phyloP scores from a whole-genome alignment of 352 stramenopile genomes.

The Globisporangium okanoganense region DNA sequence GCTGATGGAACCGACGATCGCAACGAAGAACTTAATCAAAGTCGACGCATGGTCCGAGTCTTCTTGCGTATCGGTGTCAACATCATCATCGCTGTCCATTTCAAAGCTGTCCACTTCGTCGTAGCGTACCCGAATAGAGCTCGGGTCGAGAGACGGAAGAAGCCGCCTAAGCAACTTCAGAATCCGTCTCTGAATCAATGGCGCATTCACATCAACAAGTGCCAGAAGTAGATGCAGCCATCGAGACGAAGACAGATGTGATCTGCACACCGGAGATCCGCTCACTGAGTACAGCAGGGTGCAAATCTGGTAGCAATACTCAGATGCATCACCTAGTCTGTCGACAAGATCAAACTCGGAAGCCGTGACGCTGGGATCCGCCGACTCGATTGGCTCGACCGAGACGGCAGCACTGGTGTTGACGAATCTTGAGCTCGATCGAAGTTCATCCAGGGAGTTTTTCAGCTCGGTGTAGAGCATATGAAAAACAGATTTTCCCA shows the following conservation, averaged over 20 bases:
- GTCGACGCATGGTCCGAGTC: conserved; percentile 52
- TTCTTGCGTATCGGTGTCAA: conserved; percentile 48
- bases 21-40: conserved; percentile 77
- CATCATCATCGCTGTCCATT: conserved; percentile 82
- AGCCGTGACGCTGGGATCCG: conserved; percentile 30
- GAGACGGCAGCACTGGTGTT: conserved; percentile 17
- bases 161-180: conserved; percentile 81
- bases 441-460: conserved; percentile 78
- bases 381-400: conserved; percentile 37
- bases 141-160: conserved; percentile 67
- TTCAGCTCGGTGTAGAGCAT: conserved; percentile 90
- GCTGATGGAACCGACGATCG: conserved; percentile 62
- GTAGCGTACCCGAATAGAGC: conserved; percentile 53
- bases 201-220: conserved; percentile 68
- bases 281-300: conserved; percentile 86
- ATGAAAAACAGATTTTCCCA: conserved; percentile 89
- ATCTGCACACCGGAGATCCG: conserved; percentile 71
- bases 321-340: conserved; percentile 50
- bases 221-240: conserved; percentile 82
- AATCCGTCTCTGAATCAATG: conserved; percentile 75
- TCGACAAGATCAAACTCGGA: conserved; percentile 31
- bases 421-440: conserved; percentile 23
- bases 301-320: conserved; percentile 91
- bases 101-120: conserved; percentile 74
- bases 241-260: conserved; percentile 77